phyloP scores from a whole-genome alignment of 768 basidiomycete genomes.

The Leucosporidium yakuticum region DNA sequence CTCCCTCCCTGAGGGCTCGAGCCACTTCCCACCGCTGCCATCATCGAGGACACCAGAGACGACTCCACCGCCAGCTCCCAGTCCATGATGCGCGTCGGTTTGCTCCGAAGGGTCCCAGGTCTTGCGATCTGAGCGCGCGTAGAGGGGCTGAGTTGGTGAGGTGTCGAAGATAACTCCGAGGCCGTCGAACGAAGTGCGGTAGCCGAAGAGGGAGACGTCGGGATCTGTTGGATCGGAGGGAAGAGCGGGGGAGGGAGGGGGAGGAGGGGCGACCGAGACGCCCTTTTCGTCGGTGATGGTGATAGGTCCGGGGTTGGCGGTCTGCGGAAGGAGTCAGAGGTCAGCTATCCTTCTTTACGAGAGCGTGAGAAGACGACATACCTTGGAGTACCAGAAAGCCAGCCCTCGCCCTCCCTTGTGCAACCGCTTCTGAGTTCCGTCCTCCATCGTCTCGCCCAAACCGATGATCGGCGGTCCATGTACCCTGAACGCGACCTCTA shows the following conservation, averaged over 20 bases:
- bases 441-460: slow-evolving; percentile 5
- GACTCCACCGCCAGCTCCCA: slow-evolving; percentile 28
- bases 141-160: slow-evolving; percentile 30
- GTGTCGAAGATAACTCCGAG: slow-evolving; percentile 39
- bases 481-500: slow-evolving; percentile 37
- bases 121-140: slow-evolving; percentile 25
- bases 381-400: slow-evolving; percentile 39
- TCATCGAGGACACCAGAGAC: slow-evolving; percentile 38
- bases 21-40: slow-evolving; percentile 29
- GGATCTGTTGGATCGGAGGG: slow-evolving; percentile 23
- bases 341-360: too few relatives aligned
- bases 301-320: slow-evolving; percentile 15
- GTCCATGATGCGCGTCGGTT: slow-evolving; percentile 9
- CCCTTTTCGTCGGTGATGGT: neutral
- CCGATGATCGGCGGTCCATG: slow-evolving; percentile 29
- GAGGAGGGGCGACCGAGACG: slow-evolving; percentile 2
- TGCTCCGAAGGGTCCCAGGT: slow-evolving; percentile 14
- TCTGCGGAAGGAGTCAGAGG: neutral
- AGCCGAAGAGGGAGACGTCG: slow-evolving; percentile 37
- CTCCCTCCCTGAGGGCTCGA: slow-evolving; percentile 18
- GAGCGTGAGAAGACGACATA: neutral
- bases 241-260: slow-evolving; percentile 4
- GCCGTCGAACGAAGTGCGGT: slow-evolving; percentile 34
- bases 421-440: slow-evolving; percentile 11
- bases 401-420: slow-evolving; percentile 37